A percentile compares a stretch with the other conserved stretches of the same genome.
These are phyloP conservation scores for Meyerozyma guilliermondii DNA, from an alignment of 1,139 yeast species.

Conservation along the genomic window DNA sequence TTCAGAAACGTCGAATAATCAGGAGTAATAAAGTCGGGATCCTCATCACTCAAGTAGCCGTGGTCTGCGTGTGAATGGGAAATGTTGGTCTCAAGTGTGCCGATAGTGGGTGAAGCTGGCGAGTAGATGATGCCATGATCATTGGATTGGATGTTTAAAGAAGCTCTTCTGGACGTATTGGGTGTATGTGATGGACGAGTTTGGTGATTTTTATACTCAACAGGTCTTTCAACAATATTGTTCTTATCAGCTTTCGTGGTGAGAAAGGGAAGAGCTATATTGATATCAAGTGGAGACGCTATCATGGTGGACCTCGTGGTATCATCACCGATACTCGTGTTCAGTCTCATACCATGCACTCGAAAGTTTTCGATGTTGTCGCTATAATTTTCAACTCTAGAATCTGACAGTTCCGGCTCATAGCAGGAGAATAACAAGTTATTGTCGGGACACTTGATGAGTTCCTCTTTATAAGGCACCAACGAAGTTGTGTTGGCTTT, in stretches of 20 bases:
- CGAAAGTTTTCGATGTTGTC: slow-evolving; percentile 8
- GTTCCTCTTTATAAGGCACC: slow-evolving; percentile 58
- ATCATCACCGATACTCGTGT: slow-evolving; percentile 1
- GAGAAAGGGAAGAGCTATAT: slow-evolving; percentile 42
- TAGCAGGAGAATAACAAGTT: slow-evolving; percentile 58
- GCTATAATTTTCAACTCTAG: slow-evolving; percentile 10
- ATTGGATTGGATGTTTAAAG: background rate
- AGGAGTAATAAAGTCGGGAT: slow-evolving; percentile 22
- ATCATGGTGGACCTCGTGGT: slow-evolving; percentile 20
- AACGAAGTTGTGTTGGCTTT: slow-evolving; percentile 26
- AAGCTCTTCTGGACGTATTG: slow-evolving; percentile 1
- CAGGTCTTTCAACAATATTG: slow-evolving; percentile 19
- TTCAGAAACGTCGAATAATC: slow-evolving; percentile 25
- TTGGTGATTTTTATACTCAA: slow-evolving; percentile 9
- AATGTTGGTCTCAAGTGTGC: slow-evolving; percentile 38
- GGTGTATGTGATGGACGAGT: background rate
- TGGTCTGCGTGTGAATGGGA: slow-evolving; percentile 16
- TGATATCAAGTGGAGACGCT: slow-evolving; percentile 43
- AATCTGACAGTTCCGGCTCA: slow-evolving; percentile 22
- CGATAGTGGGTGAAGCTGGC: slow-evolving; percentile 37
- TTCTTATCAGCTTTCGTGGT: slow-evolving; percentile 37
- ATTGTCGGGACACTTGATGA: slow-evolving; percentile 54
- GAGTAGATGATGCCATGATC: slow-evolving; percentile 6
- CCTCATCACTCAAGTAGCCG: slow-evolving; percentile 16
- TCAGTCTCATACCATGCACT: background rate